Evolutionary conservation across 1,284 basidiomycete species (phyloP).

Genomic region (Apiotrichum akiyoshidainum): DNA sequence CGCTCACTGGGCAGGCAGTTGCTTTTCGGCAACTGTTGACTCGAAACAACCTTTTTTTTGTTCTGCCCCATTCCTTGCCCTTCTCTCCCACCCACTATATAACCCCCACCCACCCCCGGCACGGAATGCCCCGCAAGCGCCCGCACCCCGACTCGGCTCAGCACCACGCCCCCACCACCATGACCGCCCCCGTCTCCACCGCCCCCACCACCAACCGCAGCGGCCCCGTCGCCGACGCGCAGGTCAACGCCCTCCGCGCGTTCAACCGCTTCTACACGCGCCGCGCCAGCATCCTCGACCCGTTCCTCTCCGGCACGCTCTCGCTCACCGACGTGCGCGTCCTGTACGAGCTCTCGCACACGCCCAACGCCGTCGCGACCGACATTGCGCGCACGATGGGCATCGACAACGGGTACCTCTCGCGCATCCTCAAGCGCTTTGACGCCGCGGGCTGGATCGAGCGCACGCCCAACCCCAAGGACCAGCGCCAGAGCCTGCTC

Average conservation of each 20-base stretch:
- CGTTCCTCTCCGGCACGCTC: slow-evolving; percentile 9
- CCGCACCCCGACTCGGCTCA: too few relatives aligned
- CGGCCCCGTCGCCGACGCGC: neutral
- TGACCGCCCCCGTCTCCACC: neutral
- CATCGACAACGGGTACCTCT: slow-evolving; percentile 18
- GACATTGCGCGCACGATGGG: slow-evolving; percentile 12
- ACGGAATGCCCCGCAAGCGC: too few relatives aligned
- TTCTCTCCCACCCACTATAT: too few relatives aligned
- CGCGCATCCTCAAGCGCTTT: slow-evolving; percentile 19
- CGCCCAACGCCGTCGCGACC: slow-evolving; percentile 4
- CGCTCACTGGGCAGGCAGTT: too few relatives aligned
- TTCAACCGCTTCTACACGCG: slow-evolving; percentile 25
- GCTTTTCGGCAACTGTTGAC: too few relatives aligned
- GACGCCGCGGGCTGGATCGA: slow-evolving; percentile 11
- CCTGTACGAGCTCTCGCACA: slow-evolving; percentile 17
- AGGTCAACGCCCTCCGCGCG: slow-evolving; percentile 16
- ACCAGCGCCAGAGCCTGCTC: slow-evolving; percentile 16
- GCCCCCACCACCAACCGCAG: neutral
- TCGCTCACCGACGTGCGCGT: slow-evolving; percentile 18
- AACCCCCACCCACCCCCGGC: too few relatives aligned
- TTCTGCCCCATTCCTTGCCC: too few relatives aligned
- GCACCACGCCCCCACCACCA: neutral
- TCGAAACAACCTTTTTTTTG: too few relatives aligned
- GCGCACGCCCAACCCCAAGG: slow-evolving; percentile 6
- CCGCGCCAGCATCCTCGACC: slow-evolving; percentile 12